Evolutionary conservation across 2,329 filamentous ascomycete species (phyloP), one percentile per base, ranked within the genome.

Genomic region (Paracoccidioides brasiliensis): DNA sequence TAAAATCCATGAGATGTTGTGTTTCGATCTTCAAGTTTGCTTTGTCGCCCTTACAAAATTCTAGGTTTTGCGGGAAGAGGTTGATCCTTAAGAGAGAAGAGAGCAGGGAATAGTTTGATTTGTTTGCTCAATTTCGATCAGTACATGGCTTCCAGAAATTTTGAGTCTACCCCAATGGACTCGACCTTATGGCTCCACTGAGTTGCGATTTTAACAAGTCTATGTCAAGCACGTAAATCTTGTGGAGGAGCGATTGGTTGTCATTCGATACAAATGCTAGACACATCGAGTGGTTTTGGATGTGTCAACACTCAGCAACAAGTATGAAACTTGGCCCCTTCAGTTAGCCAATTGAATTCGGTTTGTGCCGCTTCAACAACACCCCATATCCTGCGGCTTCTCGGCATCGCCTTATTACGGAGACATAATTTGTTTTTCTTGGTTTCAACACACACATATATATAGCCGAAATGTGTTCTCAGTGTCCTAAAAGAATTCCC

Each of bases 261-360:
- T 48, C 45, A 48, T 48, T 48, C 45, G 45, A 48, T 48, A 48
- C 22, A 46, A 46, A 46, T 46, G n/a, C n/a, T n/a, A n/a, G n/a
- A n/a, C n/a, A n/a, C n/a, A n/a, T n/a, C n/a, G n/a, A n/a, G n/a
- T n/a, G n/a, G n/a, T n/a, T n/a, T n/a, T n/a, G n/a, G n/a, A n/a
- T n/a, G n/a, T n/a, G n/a, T n/a, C n/a, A n/a, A 40, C 8, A 12
- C 38, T 4, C 38, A 40, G 38, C 38, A 40, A 40, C 38, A 40
- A 40, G 38, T 22, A 28, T 44, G n/a, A 44, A 44, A 44, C 42
- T 44, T 44, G 42, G 3, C 42, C 42, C 30, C 42, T 44, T 44
- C 42, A 44, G 42, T 44, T 44, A 28, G 15, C 42, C 42, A 44
- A 44, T 44, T 43, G 41, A 43, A n/a, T n/a, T n/a, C n/a, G 12